Evolutionary conservation across 257 asterid species (phyloP).

Genomic region (Buddleja alternifolia): DNA sequence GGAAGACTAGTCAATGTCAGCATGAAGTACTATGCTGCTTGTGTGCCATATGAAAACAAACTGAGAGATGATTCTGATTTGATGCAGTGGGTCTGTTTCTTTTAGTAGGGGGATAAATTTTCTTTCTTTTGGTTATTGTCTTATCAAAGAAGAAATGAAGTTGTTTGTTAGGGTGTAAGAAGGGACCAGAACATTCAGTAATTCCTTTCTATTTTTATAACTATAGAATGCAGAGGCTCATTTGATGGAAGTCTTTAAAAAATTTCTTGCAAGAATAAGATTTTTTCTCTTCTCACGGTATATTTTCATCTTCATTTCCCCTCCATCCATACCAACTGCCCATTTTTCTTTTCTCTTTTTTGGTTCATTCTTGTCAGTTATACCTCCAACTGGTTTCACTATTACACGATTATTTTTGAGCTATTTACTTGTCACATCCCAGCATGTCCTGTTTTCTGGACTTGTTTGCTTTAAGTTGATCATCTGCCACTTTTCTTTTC

Average conservation of each 20-base stretch:
- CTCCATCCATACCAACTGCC: not conserved
- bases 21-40: not conserved
- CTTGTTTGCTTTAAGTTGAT: constrained; percentile 17
- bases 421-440: constrained; percentile 9
- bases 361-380: constrained; percentile 21
- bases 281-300: not conserved
- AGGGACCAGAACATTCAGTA: constrained; percentile 7
- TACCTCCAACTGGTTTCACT: not conserved
- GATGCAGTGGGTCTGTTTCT: not conserved
- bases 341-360: not conserved
- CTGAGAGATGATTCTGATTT: not conserved
- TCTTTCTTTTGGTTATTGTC: constrained; percentile 7
- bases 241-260: not conserved
- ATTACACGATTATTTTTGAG: not conserved
- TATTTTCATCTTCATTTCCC: constrained; percentile 1
- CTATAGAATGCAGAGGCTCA: constrained; percentile 2
- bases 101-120: not conserved
- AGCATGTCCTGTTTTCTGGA: constrained; percentile 12
- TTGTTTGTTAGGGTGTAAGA: constrained; percentile 2
- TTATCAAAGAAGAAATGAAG: not conserved
- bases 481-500: constrained; percentile 13
- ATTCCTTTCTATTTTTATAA: not conserved
- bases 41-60: not conserved
- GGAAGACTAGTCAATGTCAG: not conserved
- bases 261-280: constrained; percentile 1